Conservation (phyloP, 805 yeast species). For the Suhomyces prunicola region DNA sequence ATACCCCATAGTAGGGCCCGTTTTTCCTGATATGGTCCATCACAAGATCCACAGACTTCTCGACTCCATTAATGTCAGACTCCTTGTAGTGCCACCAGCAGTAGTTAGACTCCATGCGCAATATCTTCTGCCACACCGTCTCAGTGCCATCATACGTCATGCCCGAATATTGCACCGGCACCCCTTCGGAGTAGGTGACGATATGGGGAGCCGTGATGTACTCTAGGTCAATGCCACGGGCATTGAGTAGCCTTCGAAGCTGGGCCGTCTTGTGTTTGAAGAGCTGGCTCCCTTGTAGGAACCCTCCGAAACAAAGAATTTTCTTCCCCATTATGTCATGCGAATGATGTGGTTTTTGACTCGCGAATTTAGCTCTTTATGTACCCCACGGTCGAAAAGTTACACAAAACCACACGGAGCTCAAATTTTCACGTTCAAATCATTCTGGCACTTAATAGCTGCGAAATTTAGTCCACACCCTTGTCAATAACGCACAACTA, state of each 20-base stretch:
- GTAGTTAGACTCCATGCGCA: constrained; percentile 25
- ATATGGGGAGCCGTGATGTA: constrained; percentile 32
- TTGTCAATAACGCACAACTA: neutral
- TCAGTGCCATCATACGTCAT: neutral
- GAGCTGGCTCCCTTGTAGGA: constrained; percentile 31
- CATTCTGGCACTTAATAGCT: neutral
- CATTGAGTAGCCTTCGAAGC: constrained; percentile 24
- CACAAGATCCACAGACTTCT: constrained; percentile 24
- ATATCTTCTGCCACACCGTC: constrained; percentile 26
- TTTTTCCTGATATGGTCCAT: constrained; percentile 25
- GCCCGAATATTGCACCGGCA: neutral
- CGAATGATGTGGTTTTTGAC: neutral
- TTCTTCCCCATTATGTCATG: neutral
- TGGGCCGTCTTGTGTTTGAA: constrained; percentile 35
- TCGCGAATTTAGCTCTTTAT: neutral
- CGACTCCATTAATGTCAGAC: constrained; percentile 18
- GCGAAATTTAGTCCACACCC: neutral
- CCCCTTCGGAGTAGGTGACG: neutral
- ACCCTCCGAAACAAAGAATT: constrained; percentile 37
- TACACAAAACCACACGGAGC: neutral
- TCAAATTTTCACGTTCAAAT: neutral
- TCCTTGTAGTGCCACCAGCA: constrained; percentile 35
- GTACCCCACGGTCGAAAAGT: neutral
- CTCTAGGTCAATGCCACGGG: constrained; percentile 25
- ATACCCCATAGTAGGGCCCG: constrained; percentile 42